These are phyloP conservation scores for Phytophthora hibernalis DNA, from an alignment of 352 stramenopile species.

Conservation along the genomic window DNA sequence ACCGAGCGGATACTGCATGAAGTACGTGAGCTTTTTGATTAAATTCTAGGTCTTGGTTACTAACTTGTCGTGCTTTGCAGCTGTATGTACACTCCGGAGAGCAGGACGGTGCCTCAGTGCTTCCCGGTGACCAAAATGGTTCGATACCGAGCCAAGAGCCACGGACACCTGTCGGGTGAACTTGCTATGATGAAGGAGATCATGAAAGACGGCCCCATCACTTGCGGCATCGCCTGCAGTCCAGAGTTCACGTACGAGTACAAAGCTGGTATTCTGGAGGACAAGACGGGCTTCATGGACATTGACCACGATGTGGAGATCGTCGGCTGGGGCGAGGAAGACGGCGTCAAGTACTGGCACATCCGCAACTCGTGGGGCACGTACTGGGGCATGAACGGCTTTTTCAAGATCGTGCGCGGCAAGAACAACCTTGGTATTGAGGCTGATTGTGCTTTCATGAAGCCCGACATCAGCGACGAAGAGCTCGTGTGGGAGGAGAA, in stretches of 20 bases:
- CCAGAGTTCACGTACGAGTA: conserved; percentile 91
- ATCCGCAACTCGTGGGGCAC: conserved; percentile 95
- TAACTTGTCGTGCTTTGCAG: conserved; percentile 39
- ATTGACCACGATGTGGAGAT: conserved; percentile 88
- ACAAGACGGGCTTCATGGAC: conserved; percentile 89
- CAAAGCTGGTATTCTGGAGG: conserved; percentile 92
- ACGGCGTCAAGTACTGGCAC: conserved; percentile 96
- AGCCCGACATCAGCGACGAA: conserved; percentile 85
- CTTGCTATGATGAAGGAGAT: conserved; percentile 87
- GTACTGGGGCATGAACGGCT: conserved; percentile 97
- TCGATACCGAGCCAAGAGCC: conserved; percentile 79
- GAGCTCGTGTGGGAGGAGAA: conserved; percentile 87
- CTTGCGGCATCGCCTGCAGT: conserved; percentile 94
- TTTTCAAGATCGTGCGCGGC: conserved; percentile 94
- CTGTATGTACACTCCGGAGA: conserved; percentile 82
- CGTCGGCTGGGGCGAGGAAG: conserved; percentile 93
- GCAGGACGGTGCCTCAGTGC: conserved; percentile 47
- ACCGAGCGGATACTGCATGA: conserved; percentile 84
- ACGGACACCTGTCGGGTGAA: conserved; percentile 74
- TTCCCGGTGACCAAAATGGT: conserved; percentile 84
- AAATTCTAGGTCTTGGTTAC: background rate
- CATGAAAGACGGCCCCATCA: conserved; percentile 88
- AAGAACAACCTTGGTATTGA: conserved; percentile 95
- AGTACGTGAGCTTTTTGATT: conserved; percentile 50
- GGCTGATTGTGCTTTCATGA: conserved; percentile 87